Conservation (phyloP, 2,329 filamentous ascomycete species). For the Thelonectria olida region DNA sequence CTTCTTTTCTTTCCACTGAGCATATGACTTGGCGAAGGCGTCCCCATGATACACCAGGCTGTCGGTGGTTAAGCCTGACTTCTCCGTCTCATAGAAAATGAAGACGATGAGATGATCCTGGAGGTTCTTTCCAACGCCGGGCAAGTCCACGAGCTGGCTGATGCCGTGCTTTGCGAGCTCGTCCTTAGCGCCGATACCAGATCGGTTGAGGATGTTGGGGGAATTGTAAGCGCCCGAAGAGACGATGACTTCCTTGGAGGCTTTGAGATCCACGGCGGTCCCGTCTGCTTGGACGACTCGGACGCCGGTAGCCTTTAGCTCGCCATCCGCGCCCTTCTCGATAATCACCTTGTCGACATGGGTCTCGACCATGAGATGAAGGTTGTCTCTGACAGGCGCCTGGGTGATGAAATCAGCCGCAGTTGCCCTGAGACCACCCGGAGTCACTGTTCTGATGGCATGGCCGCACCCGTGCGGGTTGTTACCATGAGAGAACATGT, state of each 20-base stretch:
- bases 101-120: slow-evolving; percentile 51
- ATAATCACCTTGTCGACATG: slow-evolving; percentile 63
- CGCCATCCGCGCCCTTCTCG: slow-evolving; percentile 42
- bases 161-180: slow-evolving; percentile 55
- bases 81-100: slow-evolving; percentile 66
- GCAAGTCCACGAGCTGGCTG: slow-evolving; percentile 51
- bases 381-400: slow-evolving; percentile 50
- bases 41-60: slow-evolving; percentile 62
- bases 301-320: slow-evolving; percentile 57
- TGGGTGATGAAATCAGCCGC: slow-evolving; percentile 61
- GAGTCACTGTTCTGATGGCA: slow-evolving; percentile 59
- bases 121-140: slow-evolving; percentile 61
- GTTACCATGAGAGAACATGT: slow-evolving; percentile 65
- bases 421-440: slow-evolving; percentile 63
- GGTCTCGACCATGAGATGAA: slow-evolving; percentile 57
- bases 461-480: slow-evolving; percentile 65
- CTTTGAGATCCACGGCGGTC: slow-evolving; percentile 47
- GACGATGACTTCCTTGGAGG: slow-evolving; percentile 51
- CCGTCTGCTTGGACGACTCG: slow-evolving; percentile 52
- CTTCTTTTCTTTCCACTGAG: slow-evolving; percentile 66
- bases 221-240: slow-evolving; percentile 60
- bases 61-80: slow-evolving; percentile 63
- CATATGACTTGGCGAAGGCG: slow-evolving; percentile 59
- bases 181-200: slow-evolving; percentile 58
- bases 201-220: slow-evolving; percentile 61